Evolutionary conservation across 208 protist species (phyloP).

Genomic region (Crithidia fasciculata): DNA sequence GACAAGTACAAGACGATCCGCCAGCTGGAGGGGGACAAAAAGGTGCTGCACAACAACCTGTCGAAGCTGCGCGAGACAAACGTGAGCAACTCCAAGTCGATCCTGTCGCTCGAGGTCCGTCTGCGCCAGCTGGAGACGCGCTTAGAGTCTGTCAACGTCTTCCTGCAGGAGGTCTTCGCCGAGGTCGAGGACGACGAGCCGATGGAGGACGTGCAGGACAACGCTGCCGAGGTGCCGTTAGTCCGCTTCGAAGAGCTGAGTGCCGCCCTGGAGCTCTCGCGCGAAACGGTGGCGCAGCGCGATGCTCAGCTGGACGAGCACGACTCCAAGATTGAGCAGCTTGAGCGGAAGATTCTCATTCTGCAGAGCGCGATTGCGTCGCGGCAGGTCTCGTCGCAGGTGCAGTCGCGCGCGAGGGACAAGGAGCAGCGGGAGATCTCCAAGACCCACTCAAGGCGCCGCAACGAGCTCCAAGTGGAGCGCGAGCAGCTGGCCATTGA

Average conservation of each 20-base stretch:
- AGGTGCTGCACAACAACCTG: constrained; percentile 71
- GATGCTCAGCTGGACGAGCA: constrained; percentile 72
- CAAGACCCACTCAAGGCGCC: constrained; percentile 25
- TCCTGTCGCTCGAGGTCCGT: constrained; percentile 78
- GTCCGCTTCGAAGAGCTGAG: constrained; percentile 74
- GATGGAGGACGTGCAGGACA: constrained; percentile 64
- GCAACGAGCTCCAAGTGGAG: constrained; percentile 60
- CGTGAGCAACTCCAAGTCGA: constrained; percentile 75
- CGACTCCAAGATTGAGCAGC: constrained; percentile 78
- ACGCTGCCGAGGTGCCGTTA: constrained; percentile 66
- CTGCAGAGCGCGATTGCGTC: constrained; percentile 77
- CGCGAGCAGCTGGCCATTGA: constrained; percentile 53
- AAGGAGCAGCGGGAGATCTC: constrained; percentile 70
- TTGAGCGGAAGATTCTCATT: constrained; percentile 74
- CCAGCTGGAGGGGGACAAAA: constrained; percentile 77
- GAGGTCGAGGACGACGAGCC: constrained; percentile 64
- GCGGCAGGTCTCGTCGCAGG: constrained; percentile 53
- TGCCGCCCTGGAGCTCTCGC: constrained; percentile 60
- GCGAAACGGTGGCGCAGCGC: constrained; percentile 65
- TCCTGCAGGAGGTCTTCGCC: constrained; percentile 79
- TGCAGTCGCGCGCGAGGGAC: constrained; percentile 39
- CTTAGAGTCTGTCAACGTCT: constrained; percentile 75
- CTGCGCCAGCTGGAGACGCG: constrained; percentile 77
- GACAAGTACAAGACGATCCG: constrained; percentile 78
- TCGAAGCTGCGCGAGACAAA: constrained; percentile 75